A percentile compares a stretch with the other conserved stretches of the same genome.
Evolutionary conservation across 2,329 filamentous ascomycete genomes (phyloP).

Genomic region (Sclerotinia minor): DNA sequence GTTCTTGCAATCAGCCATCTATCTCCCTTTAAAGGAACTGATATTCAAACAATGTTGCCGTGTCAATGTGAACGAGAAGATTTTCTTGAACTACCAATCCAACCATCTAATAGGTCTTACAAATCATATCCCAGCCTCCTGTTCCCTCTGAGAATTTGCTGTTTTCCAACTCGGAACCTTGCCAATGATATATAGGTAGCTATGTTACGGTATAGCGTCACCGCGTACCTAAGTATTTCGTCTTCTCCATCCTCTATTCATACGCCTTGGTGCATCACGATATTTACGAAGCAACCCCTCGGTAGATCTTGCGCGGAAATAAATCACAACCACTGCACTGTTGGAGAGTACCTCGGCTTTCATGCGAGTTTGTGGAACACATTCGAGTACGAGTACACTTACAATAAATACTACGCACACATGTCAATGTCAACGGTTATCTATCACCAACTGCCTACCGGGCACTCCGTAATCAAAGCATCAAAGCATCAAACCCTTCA

Average conservation of each 20-base stretch:
- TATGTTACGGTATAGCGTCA: not conserved
- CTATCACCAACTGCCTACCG: not conserved
- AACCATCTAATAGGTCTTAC: conserved; percentile 5
- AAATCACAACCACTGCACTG: not conserved
- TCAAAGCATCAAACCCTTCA: not conserved
- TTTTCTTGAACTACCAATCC: not conserved
- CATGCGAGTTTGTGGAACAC: conserved; percentile 5
- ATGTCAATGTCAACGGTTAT: not conserved
- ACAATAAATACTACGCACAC: not conserved
- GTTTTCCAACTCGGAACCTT: conserved; percentile 5
- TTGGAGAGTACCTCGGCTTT: not conserved
- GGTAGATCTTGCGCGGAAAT: conserved; percentile 2
- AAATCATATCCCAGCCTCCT: not conserved
- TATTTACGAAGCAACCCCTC: not conserved
- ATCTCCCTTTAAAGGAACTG: not conserved
- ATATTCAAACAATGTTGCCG: not conserved
- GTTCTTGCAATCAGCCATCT: not conserved
- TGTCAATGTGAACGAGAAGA: not conserved
- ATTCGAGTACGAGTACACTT: too few relatives aligned
- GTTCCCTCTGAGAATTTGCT: conserved; percentile 1
- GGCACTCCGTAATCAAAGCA: too few relatives aligned
- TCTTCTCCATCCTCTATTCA: not conserved
- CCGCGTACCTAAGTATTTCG: conserved; percentile 7
- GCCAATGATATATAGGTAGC: not conserved
- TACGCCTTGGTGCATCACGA: not conserved